A percentile compares a stretch with the other conserved stretches of the same genome.
Conservation (phyloP, 176 grass and related monocot genomes). For the Aegilops speltoides region DNA sequence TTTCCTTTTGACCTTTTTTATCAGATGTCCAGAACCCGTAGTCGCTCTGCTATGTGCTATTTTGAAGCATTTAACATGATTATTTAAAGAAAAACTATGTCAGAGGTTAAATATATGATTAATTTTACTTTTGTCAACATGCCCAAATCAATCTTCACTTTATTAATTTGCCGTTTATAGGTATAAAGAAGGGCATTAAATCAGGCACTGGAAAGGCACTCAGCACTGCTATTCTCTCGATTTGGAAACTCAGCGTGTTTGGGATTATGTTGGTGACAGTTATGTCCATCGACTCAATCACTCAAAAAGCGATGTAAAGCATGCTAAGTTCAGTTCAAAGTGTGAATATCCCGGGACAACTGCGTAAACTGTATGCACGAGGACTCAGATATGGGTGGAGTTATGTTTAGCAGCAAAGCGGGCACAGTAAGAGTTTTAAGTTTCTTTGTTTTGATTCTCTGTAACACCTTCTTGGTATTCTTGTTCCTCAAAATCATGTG, state of each 20-base stretch:
- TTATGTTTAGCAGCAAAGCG: conserved; percentile 78
- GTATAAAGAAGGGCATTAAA: conserved; percentile 93
- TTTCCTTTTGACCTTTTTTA: neutral
- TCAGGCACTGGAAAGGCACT: conserved; percentile 88
- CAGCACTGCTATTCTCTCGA: conserved; percentile 93
- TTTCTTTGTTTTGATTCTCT: conserved; percentile 14
- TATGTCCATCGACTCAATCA: conserved; percentile 94
- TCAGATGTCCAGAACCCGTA: neutral
- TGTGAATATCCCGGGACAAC: conserved; percentile 50
- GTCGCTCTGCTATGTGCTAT: neutral
- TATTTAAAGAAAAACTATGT: neutral
- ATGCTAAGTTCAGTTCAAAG: conserved; percentile 62
- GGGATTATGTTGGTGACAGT: conserved; percentile 95
- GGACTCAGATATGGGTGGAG: conserved; percentile 60
- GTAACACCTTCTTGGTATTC: conserved; percentile 3
- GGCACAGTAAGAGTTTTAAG: conserved; percentile 51
- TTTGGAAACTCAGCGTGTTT: conserved; percentile 85
- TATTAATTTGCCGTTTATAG: conserved; percentile 25
- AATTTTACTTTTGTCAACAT: neutral
- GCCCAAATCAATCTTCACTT: neutral
- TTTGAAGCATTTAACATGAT: neutral
- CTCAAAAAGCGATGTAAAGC: conserved; percentile 71
- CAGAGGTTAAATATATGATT: neutral
- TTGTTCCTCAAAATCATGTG: conserved; percentile 23
- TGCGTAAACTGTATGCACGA: conserved; percentile 49